Conservation (phyloP, 345 rosid species). For the Gossypium turneri region DNA sequence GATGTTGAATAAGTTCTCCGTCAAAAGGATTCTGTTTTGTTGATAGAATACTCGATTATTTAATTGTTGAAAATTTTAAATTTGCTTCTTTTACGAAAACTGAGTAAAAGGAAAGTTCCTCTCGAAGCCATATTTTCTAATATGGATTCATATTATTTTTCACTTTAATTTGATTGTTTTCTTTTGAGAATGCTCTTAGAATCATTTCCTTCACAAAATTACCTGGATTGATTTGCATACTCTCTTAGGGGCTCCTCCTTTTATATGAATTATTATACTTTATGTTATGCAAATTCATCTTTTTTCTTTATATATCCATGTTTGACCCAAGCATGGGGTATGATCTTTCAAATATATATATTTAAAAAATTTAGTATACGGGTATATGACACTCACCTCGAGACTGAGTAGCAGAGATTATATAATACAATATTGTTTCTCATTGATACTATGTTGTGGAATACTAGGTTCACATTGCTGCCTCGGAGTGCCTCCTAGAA, state of each 20-base stretch:
- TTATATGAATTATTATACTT: neutral
- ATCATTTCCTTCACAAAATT: no score
- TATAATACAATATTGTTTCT: neutral
- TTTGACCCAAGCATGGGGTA: neutral
- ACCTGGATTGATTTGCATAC: neutral
- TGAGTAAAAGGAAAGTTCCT: no score
- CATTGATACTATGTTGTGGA: neutral
- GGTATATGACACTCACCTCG: neutral
- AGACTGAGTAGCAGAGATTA: neutral
- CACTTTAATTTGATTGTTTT: neutral
- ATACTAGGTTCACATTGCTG: constrained; percentile 66
- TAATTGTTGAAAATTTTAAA: no score
- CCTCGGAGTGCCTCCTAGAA: constrained; percentile 76
- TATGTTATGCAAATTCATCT: neutral
- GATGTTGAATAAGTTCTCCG: neutral
- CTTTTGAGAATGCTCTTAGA: no score
- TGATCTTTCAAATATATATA: neutral
- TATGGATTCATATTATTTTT: no score
- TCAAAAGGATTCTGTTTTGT: neutral
- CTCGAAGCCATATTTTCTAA: no score
- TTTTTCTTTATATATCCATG: neutral
- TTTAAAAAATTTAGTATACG: neutral
- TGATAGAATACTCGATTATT: neutral
- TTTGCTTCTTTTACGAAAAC: no score
- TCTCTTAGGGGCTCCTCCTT: neutral